phyloP scores from a whole-genome alignment of 2,329 filamentous ascomycete genomes.

The Monosporascus sp. region DNA sequence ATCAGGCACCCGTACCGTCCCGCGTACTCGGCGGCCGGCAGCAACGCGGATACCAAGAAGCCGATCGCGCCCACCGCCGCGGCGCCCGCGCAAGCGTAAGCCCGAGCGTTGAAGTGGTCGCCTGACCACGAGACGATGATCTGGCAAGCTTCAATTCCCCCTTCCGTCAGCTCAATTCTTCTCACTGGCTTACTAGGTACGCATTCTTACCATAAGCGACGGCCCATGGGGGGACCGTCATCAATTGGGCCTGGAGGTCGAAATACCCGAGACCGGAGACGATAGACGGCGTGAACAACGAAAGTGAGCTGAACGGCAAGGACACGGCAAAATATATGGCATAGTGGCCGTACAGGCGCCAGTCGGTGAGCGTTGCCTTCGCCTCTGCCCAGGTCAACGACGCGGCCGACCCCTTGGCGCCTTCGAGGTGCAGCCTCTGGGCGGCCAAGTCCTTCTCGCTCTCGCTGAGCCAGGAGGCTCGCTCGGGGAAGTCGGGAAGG shows the following conservation, averaged over 20 bases:
- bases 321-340: slow-evolving; percentile 41
- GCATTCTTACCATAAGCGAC: slow-evolving; percentile 36
- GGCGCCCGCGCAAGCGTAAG: slow-evolving; percentile 37
- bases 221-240: slow-evolving; percentile 65
- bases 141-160: slow-evolving; percentile 20
- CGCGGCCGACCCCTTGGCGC: slow-evolving; percentile 54
- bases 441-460: slow-evolving; percentile 54
- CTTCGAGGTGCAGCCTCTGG: slow-evolving; percentile 39
- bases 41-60: slow-evolving; percentile 58
- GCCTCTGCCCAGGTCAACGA: slow-evolving; percentile 63
- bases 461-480: slow-evolving; percentile 55
- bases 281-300: slow-evolving; percentile 54
- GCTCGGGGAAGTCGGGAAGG: slow-evolving; percentile 64
- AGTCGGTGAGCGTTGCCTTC: slow-evolving; percentile 62
- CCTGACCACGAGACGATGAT: slow-evolving; percentile 53
- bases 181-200: not conserved
- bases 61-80: slow-evolving; percentile 41
- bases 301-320: slow-evolving; percentile 30
- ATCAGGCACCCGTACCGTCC: slow-evolving; percentile 67
- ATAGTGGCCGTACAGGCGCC: slow-evolving; percentile 65
- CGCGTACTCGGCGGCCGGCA: slow-evolving; percentile 55
- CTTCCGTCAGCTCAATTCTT: not conserved
- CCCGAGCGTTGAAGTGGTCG: slow-evolving; percentile 55
- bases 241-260: slow-evolving; percentile 50
- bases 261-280: slow-evolving; percentile 35